Base-by-base conservation (phyloP, 345 rosid genomes). In the Pistacia atlantica region DNA sequence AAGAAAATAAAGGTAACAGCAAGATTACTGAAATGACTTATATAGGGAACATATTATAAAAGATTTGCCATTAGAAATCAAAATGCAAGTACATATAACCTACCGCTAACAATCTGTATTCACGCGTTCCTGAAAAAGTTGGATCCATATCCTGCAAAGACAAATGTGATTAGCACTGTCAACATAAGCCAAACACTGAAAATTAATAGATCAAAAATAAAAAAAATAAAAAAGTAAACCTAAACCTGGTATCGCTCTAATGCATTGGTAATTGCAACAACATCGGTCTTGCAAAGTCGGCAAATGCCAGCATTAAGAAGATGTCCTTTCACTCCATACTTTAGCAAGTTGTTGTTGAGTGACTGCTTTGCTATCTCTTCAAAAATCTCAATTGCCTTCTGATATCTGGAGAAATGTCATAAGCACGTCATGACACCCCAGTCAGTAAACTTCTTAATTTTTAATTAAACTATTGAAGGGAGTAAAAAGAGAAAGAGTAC, bases 291-390 rank as follows among this genome's bases (percentile, higher is more conserved):
- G 91, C 98, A 93, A 72, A 96, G 93, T 77, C 93, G 97, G 84
- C 98, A 93, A 81, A 96, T 75, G 77, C 99, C 99, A 76, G 99
- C 98, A 85, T 88, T 96, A 70, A 96, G 95, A 83, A 96, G 92
- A 86, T 96, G 98, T 28, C 99, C 99, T 84, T 93, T 93, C 77
- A 91, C 99, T 83, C 98, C 98, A 80, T 95, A 93, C 80, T 93
- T 95, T 56, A 96, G 97, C 85, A 96, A 84, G 90, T 92, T 91
- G 69, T 84, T 92, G 65, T 79, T 84, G 73, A 92, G 92, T 13
- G 97, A 93, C 3, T 93, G 92, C 12, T 74, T 80, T 11, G 91
- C 99, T 78, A 96, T 85, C 17, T 88, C 98, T 88, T 96, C 99
- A 78, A 87, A 96, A 80, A 96, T 93, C 82, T 89, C 93, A 82